Evolutionary conservation across 129 eudicot species (phyloP).

Genomic region (Gnaphalium uliginosum): DNA sequence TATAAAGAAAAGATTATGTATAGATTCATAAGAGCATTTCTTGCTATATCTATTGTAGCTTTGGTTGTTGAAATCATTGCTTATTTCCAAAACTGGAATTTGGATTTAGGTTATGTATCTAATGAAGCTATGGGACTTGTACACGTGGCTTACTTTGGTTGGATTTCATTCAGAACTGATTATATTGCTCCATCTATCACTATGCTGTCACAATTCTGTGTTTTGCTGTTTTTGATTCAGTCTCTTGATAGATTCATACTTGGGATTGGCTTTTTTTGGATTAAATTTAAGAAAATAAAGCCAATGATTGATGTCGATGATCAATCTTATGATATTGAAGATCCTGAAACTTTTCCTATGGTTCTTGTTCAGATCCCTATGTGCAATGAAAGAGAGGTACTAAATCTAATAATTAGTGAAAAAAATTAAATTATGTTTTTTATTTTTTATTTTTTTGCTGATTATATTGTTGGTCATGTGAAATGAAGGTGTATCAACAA

Average conservation of each 20-base stretch:
- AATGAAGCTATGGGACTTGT: conserved; percentile 57
- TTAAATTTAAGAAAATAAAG: conserved; percentile 63
- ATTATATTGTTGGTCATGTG: conserved; percentile 27
- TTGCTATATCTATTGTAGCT: conserved; percentile 59
- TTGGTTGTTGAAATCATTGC: conserved; percentile 71
- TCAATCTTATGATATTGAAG: conserved; percentile 57
- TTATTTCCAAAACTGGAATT: conserved; percentile 71
- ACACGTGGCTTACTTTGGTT: conserved; percentile 61
- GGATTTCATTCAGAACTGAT: conserved; percentile 71
- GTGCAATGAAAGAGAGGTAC: conserved; percentile 95
- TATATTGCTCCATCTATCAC: conserved; percentile 67
- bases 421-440: too few relatives aligned
- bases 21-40: conserved; percentile 65
- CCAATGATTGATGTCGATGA: conserved; percentile 49
- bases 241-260: conserved; percentile 73
- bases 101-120: conserved; percentile 48
- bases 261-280: conserved; percentile 87
- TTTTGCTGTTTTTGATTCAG: conserved; percentile 81
- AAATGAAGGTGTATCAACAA: conserved; percentile 66
- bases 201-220: conserved; percentile 60
- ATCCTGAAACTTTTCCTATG: conserved; percentile 66
- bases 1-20: conserved; percentile 66
- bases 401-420: not conserved
- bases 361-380: conserved; percentile 98
- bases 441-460: not conserved